Evolutionary conservation across 1,284 basidiomycete species (phyloP), one percentile per base, ranked within the genome.

Genomic region (Naganishia sp.): DNA sequence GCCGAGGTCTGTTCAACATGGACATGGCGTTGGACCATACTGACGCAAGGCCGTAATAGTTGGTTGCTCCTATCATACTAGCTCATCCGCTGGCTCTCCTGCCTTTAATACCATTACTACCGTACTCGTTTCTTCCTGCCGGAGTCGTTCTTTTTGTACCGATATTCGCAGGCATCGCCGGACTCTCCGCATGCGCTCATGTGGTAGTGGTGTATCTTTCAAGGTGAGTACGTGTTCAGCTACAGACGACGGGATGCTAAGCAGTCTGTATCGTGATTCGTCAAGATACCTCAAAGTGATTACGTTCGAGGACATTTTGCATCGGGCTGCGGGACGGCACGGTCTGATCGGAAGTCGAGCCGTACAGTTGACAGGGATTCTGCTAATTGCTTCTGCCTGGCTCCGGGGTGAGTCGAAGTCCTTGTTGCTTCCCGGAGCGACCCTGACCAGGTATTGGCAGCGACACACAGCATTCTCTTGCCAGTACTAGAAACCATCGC

Each of bases 181-280:
- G 72, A 1, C 69, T 80, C 9, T 77, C 75, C 2, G 72, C 74
- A 9, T 79, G 78, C 52, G 78, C 78, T 0, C 78, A 79, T 54
- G 77, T 80, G 25, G 79, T 80, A 46, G 77, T 78, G 25, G 77
- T 79, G 52, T 80, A 80, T 66, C 74, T 80, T 1, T 71, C 77
- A 1, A 78, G 78, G 78, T 74, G 43, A 55, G 74, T 36, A 16
- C 16, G 36, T 9, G 2, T 33, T 39, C 18, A 28, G 25, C 21
- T 9, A 42, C n/a, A 11, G 49, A 0, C 36, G 31, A 25, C 55
- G 16, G 7, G 7, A 3, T 55, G 10, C 36, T 60, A n/a, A 23
- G 6, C 28, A 6, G 21, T 31, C 18, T 54, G 23, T 42, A 31
- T 57, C 36, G 6, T n/a, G 16, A 23, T 2, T 2, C 10, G 11